Base-by-base conservation (phyloP, 129 eudicot species). In the Lactuca sativa region DNA sequence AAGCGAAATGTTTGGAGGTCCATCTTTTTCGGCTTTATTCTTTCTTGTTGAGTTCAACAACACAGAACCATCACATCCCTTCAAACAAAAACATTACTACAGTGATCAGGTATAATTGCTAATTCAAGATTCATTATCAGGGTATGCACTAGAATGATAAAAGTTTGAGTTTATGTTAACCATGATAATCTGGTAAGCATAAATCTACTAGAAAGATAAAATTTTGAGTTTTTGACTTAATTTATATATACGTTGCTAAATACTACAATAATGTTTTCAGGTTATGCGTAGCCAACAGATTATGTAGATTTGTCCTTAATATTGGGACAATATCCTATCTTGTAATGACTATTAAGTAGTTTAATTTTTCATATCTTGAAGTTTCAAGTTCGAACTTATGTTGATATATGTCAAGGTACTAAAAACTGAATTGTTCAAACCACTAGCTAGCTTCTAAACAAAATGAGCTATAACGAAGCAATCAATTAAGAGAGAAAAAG, bases 11-110 rank as follows among this genome's bases (percentile, higher is more conserved):
- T 82, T 82, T 3, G 83, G 80, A 56, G 83, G 83, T 2, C 83
- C 83, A 13, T 82, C 86, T 82, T 82, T 82, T 69, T 82, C 86
- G 2, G 86, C 86, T 67, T 72, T 54, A 21, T 77, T 63, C 1
- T 32, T 62, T 14, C 25, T 15, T 0, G 76, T 77, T 9, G 86
- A 82, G 77, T 82, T 78, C 59, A 82, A 53, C 79, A 82, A 62
- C 64, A 82, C 79, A 2, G 86, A 82, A 72, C 73, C 86, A 69
- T 82, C 86, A 52, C 86, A 82, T 16, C 86, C 86, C 86, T 82
- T 55, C 48, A 58, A 69, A 49, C 70, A 55, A 47, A 49, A 48
- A 59, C 17, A 16, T 7, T 18, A 56, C 72, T 56, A 40, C 32
- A 36, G 25, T 44, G 47, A 73, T 73, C 64, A 54, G 32, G 52